Evolutionary conservation across 306 rosid genomes (phyloP).

Genomic region (Malus asiatica): DNA sequence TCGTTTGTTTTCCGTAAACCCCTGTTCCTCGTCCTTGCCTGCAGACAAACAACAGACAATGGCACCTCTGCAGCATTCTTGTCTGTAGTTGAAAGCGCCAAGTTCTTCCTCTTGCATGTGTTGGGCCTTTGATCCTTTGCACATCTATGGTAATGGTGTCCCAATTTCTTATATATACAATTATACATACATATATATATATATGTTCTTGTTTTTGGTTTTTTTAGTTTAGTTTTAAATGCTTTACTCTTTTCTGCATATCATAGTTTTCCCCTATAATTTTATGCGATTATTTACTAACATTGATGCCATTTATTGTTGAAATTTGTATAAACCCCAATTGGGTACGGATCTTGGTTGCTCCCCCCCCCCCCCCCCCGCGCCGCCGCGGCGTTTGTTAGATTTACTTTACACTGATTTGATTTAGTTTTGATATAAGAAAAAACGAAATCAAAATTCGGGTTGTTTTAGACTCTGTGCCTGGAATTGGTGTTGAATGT

Average conservation of each 20-base stretch:
- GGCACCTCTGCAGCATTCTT: neutral
- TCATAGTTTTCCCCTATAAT: neutral
- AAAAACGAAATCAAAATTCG: neutral
- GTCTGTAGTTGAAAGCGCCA: neutral
- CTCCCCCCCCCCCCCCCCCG: no score
- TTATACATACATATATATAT: no score
- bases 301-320: slow-evolving; percentile 1
- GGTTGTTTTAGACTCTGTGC: neutral
- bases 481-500: neutral
- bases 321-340: neutral
- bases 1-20: neutral
- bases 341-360: neutral
- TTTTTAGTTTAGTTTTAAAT: neutral
- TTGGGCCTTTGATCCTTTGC: neutral
- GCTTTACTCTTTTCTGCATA: neutral
- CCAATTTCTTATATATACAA: neutral
- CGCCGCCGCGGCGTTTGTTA: neutral
- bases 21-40: neutral
- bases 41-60: neutral
- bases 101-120: neutral
- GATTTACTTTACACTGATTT: neutral
- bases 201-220: neutral
- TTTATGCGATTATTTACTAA: neutral
- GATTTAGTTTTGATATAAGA: neutral
- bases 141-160: neutral